These are phyloP conservation scores for Hypomyces rosellus DNA, from an alignment of 2,329 filamentous ascomycete species.

Conservation along the genomic window DNA sequence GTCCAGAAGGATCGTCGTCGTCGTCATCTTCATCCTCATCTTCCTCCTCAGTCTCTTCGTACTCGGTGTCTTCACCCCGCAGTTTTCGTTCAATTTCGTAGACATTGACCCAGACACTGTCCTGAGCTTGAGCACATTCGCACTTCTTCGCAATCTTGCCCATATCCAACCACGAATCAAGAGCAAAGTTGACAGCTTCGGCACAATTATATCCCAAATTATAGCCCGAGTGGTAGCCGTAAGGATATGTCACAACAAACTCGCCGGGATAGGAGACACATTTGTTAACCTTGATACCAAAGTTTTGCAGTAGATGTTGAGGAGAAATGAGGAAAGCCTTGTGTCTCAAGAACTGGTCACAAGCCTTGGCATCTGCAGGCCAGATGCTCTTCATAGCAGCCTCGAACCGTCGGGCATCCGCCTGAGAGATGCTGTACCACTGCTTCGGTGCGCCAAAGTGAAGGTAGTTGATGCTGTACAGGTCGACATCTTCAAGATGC, in stretches of 20 bases:
- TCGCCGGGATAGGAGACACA: conserved; percentile 93
- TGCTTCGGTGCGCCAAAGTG: conserved; percentile 98
- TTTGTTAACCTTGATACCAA: conserved; percentile 93
- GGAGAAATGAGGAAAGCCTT: conserved; percentile 97
- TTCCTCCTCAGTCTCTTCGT: conserved; percentile 65
- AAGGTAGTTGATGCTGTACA: conserved; percentile 99
- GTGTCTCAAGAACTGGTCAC: conserved; percentile 91
- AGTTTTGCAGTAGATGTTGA: conserved; percentile 76
- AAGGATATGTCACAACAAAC: conserved; percentile 97
- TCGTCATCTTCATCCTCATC: conserved; percentile 66
- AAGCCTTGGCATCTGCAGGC: conserved; percentile 91
- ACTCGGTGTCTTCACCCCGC: conserved; percentile 80
- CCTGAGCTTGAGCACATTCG: conserved; percentile 87
- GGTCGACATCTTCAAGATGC: conserved; percentile 96
- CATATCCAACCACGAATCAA: conserved; percentile 91
- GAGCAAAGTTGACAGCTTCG: conserved; percentile 96
- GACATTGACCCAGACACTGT: conserved; percentile 98
- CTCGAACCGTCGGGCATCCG: conserved; percentile 88
- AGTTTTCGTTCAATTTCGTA: conserved; percentile 92
- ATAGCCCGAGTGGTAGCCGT: conserved; percentile 96
- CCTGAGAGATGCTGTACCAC: conserved; percentile 98
- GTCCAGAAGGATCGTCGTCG: conserved; percentile 56
- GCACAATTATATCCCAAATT: conserved; percentile 98
- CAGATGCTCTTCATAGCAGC: conserved; percentile 92
- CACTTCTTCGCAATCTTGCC: conserved; percentile 95